Conservation (phyloP, 1,284 basidiomycete species). For the Ceratobasidium sp. region DNA sequence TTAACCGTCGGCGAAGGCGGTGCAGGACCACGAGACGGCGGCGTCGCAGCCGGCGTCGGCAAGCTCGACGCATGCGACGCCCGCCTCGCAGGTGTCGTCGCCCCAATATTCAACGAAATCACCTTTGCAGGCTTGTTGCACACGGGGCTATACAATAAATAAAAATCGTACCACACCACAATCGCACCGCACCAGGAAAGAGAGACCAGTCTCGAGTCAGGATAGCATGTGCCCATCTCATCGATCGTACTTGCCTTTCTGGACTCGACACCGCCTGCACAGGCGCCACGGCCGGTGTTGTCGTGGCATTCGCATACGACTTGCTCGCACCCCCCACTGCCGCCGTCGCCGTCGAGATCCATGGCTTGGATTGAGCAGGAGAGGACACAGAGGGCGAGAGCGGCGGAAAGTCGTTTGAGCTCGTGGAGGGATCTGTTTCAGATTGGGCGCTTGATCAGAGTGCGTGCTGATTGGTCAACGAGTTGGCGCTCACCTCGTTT, state of each 20-base stretch:
- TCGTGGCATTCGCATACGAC: constrained; percentile 18
- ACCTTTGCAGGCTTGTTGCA: constrained; percentile 10
- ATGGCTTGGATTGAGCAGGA: too few relatives aligned
- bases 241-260: constrained; percentile 25
- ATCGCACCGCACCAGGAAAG: too few relatives aligned
- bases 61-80: too few relatives aligned
- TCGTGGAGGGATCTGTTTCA: constrained; percentile 27
- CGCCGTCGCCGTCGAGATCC: constrained; percentile 1
- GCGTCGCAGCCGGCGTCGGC: background rate
- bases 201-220: background rate
- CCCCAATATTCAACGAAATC: constrained; percentile 31
- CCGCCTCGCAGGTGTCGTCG: background rate
- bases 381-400: constrained; percentile 8
- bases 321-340: too few relatives aligned
- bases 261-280: background rate
- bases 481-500: constrained; percentile 11
- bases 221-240: constrained; percentile 18
- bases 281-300: too few relatives aligned
- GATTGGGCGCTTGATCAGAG: constrained; percentile 26
- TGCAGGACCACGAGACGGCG: background rate
- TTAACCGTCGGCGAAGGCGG: background rate
- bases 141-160: too few relatives aligned
- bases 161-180: too few relatives aligned
- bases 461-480: background rate
- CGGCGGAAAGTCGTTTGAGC: constrained; percentile 11